Percentiles rank a stretch among this genome's conserved stretches.
Conservation (phyloP, 1,284 basidiomycete species). For the Volvariella surrecta region DNA sequence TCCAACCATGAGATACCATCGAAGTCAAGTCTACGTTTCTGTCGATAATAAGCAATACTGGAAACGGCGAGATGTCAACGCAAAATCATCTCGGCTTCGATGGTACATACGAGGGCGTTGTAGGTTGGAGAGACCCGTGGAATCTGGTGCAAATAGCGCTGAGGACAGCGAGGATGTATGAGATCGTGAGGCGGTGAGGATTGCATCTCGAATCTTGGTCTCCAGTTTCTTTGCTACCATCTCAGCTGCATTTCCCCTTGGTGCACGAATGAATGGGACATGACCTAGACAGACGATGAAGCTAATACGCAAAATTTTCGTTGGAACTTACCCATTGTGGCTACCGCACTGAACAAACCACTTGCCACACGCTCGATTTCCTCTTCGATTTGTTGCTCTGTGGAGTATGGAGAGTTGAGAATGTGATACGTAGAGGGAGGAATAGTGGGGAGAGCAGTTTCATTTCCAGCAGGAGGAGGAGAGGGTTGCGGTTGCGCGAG, state of each 20-base stretch:
- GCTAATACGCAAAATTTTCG: background rate
- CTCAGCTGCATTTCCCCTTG: constrained; percentile 94
- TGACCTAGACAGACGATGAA: constrained; percentile 46
- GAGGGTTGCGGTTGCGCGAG: constrained; percentile 44
- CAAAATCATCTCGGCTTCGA: constrained; percentile 9
- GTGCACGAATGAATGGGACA: constrained; percentile 92
- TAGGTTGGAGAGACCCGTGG: constrained; percentile 62
- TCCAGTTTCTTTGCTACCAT: constrained; percentile 97
- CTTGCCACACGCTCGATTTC: constrained; percentile 91
- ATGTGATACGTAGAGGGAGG: constrained; percentile 64
- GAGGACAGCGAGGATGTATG: constrained; percentile 42
- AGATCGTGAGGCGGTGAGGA: constrained; percentile 73
- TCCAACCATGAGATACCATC: constrained; percentile 97
- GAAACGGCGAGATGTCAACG: background rate
- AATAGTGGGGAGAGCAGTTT: constrained; percentile 11
- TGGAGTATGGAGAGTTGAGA: constrained; percentile 88
- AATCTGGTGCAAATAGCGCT: constrained; percentile 65
- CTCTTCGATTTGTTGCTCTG: constrained; percentile 87
- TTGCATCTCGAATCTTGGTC: constrained; percentile 85
- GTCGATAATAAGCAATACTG: constrained; percentile 91
- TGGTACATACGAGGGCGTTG: constrained; percentile 70
- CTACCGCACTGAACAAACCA: constrained; percentile 91
- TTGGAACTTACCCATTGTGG: constrained; percentile 66
- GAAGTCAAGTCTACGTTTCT: constrained; percentile 94
- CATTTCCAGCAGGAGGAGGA: constrained; percentile 23